Evolutionary conservation across 305 asterid genomes (phyloP).

Genomic region (Coffea humblotiana): DNA sequence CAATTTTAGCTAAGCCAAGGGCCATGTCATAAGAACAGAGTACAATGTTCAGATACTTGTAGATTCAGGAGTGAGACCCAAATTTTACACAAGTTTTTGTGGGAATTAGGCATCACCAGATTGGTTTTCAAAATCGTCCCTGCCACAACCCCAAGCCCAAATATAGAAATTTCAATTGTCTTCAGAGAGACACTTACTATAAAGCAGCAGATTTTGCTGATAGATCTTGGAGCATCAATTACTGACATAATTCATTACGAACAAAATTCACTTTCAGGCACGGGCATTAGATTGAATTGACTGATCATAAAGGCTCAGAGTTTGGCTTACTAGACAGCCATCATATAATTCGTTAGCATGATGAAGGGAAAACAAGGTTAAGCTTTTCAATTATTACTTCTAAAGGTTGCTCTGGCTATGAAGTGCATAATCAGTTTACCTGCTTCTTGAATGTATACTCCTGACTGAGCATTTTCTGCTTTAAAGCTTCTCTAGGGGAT

Average conservation of each 20-base stretch:
- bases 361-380: background rate
- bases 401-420: background rate
- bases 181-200: background rate
- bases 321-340: background rate
- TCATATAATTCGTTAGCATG: background rate
- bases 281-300: background rate
- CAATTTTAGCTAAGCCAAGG: background rate
- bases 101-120: background rate
- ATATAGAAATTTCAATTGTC: background rate
- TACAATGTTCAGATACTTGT: background rate
- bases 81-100: background rate
- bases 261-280: background rate
- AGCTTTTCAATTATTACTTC: background rate
- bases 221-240: background rate
- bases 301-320: background rate
- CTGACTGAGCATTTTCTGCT: constrained; percentile 40
- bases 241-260: background rate
- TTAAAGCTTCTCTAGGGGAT: constrained; percentile 30
- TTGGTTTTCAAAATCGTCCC: background rate
- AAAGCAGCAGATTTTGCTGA: background rate
- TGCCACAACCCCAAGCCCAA: background rate
- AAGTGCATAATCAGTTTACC: constrained; percentile 28
- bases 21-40: background rate
- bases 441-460: constrained; percentile 48
- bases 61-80: background rate